These are phyloP conservation scores for Arthrobotrys conoides DNA, from an alignment of 2,329 filamentous ascomycete species.

Conservation along the genomic window DNA sequence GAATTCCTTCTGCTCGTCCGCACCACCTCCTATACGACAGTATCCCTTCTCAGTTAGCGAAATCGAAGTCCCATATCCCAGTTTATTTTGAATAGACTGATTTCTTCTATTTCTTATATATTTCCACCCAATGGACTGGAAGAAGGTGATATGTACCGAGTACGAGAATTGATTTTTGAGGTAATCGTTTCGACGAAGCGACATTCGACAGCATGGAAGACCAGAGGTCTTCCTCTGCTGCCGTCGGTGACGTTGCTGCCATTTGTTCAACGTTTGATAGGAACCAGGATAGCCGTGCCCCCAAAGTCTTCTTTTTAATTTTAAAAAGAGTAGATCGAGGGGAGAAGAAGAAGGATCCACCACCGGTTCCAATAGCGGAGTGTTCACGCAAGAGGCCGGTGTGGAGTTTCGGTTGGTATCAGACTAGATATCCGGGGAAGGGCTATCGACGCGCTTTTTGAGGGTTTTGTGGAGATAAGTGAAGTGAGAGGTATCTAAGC, in stretches of 20 bases:
- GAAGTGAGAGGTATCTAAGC: constrained; percentile 11
- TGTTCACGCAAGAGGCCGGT: constrained; percentile 16
- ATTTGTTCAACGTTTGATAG: constrained; percentile 37
- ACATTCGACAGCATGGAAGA: constrained; percentile 91
- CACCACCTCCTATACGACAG: constrained; percentile 63
- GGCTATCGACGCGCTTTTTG: constrained; percentile 20
- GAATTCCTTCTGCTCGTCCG: constrained; percentile 65
- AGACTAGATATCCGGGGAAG: constrained; percentile 21
- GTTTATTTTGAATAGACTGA: constrained; percentile 73
- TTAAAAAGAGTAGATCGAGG: not conserved
- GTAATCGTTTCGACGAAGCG: constrained; percentile 88
- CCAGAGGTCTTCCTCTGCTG: constrained; percentile 81
- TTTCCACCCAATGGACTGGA: constrained; percentile 70
- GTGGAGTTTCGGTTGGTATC: constrained; percentile 29
- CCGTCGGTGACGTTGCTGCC: constrained; percentile 36
- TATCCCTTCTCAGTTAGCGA: constrained; percentile 35
- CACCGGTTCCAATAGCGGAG: constrained; percentile 16
- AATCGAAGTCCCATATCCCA: constrained; percentile 84
- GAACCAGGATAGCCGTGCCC: constrained; percentile 5
- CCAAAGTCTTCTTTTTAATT: not conserved
- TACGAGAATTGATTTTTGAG: constrained; percentile 91
- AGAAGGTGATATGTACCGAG: constrained; percentile 74
- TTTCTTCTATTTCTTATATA: constrained; percentile 66
- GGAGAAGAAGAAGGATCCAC: not conserved
- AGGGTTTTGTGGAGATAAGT: constrained; percentile 38